Evolutionary conservation across 345 rosid genomes (phyloP).

Genomic region (Alliaria petiolata): DNA sequence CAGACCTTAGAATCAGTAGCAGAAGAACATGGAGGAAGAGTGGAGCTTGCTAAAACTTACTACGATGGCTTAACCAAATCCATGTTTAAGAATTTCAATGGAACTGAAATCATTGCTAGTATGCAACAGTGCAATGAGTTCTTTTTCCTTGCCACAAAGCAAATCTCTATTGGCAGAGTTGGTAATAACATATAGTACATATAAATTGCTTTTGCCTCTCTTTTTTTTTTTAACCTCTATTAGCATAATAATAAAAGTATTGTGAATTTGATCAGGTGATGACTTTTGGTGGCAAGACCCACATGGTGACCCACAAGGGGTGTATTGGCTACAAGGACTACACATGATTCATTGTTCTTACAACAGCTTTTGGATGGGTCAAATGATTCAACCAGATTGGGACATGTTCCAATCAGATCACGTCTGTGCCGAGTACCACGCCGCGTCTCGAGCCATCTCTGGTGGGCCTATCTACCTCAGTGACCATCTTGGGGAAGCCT

Average conservation of each 20-base stretch:
- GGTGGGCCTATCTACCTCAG: constrained; percentile 89
- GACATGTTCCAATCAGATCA: constrained; percentile 98
- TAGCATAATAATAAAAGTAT: not conserved
- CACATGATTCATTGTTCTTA: constrained; percentile 92
- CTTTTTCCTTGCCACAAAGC: constrained; percentile 77
- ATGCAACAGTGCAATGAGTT: constrained; percentile 97
- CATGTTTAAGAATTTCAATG: constrained; percentile 66
- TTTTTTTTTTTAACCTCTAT: no score
- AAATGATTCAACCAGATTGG: constrained; percentile 89
- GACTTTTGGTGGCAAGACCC: constrained; percentile 98
- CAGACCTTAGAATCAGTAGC: constrained; percentile 16
- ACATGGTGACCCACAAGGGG: constrained; percentile 83
- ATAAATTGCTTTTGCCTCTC: no score
- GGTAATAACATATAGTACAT: constrained; percentile 36
- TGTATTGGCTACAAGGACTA: constrained; percentile 85
- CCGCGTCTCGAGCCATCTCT: constrained; percentile 79
- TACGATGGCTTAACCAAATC: constrained; percentile 63
- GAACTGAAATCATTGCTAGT: constrained; percentile 68
- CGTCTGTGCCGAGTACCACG: constrained; percentile 77
- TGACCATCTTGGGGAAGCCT: constrained; percentile 51
- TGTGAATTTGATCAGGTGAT: constrained; percentile 47
- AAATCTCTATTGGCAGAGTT: constrained; percentile 85
- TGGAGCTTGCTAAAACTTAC: constrained; percentile 67
- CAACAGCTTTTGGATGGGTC: constrained; percentile 96
- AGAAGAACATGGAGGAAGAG: constrained; percentile 82